These are phyloP conservation scores for Rheum nobile DNA, from an alignment of 148 eudicot genomes.

Conservation along the genomic window DNA sequence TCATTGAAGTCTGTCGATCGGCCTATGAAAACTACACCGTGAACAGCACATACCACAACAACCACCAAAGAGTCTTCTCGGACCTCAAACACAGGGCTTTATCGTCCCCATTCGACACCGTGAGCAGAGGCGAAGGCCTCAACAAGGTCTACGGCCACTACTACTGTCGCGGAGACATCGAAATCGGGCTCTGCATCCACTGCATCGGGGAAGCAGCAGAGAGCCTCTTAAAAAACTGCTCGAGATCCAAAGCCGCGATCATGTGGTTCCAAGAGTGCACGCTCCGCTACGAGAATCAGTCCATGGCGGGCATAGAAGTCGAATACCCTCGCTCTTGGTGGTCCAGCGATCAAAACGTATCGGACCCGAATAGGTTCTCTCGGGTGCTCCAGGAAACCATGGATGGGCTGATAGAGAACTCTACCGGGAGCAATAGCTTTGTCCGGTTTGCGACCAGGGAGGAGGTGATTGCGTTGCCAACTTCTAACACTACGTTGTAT, in stretches of 20 bases:
- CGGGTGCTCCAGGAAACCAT: neutral
- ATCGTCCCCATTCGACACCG: neutral
- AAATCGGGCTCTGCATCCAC: neutral
- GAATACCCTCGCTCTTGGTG: slow-evolving; percentile 5
- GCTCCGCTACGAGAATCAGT: neutral
- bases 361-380: neutral
- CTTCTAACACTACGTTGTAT: neutral
- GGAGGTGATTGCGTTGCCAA: neutral
- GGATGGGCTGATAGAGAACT: neutral
- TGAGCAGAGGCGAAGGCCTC: neutral
- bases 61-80: neutral
- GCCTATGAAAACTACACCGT: neutral
- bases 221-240: neutral
- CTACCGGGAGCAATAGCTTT: neutral
- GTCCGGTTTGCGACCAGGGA: neutral
- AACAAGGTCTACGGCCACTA: neutral
- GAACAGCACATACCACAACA: neutral
- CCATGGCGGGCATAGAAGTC: neutral
- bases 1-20: neutral
- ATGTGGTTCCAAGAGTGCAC: slow-evolving; percentile 1
- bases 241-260: neutral
- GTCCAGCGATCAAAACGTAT: neutral
- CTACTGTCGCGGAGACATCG: neutral
- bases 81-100: neutral
- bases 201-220: neutral